Conservation (phyloP, 2,329 filamentous ascomycete species). For the Verticillium longisporum region DNA sequence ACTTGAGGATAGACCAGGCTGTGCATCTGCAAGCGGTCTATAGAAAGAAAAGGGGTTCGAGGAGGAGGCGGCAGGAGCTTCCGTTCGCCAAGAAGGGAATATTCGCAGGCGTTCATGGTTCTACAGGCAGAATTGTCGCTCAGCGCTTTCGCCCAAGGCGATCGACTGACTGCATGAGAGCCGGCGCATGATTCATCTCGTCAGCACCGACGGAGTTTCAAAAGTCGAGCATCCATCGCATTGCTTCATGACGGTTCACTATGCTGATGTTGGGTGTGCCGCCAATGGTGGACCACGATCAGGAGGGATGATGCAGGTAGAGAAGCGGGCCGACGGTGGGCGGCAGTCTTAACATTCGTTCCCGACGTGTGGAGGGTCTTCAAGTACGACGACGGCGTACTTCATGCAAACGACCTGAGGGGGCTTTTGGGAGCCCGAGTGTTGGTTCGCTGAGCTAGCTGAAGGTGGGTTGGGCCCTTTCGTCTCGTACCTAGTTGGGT, state of each 20-base stretch:
- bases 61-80: background rate
- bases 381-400: background rate
- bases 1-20: background rate
- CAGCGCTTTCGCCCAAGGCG: background rate
- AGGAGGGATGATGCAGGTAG: background rate
- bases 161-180: background rate
- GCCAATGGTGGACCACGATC: background rate
- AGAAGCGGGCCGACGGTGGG: background rate
- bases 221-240: background rate
- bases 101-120: background rate
- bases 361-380: background rate
- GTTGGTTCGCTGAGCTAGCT: background rate
- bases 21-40: background rate
- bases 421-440: background rate
- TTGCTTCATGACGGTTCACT: background rate
- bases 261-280: background rate
- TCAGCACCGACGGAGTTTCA: background rate
- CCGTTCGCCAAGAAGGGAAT: background rate
- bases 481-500: background rate
- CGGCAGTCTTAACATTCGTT: background rate
- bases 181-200: background rate
- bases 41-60: background rate
- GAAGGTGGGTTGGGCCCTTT: background rate
- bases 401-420: background rate
- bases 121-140: background rate